Evolutionary conservation across 495 filamentous ascomycete species (phyloP), one percentile per base, ranked within the genome.

Genomic region (Xylaria acuta): DNA sequence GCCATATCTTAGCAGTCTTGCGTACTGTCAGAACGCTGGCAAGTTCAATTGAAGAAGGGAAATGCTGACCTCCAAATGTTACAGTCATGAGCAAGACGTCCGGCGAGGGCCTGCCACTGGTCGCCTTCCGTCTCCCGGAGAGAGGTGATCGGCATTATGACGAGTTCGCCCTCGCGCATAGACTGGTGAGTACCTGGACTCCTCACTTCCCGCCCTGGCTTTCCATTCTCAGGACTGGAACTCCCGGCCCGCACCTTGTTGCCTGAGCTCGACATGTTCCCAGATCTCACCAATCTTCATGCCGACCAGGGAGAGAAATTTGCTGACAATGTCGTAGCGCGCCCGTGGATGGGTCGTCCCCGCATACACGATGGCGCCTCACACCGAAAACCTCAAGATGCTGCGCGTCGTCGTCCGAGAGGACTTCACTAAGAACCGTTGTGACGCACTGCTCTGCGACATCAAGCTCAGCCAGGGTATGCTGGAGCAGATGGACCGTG

Each of bases 301-400:
- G 1, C 40, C 38, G 9, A 27, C 4, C 0, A 1, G 25, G 12
- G 14, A 64, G 49, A 20, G 2, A 47, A 64, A 49, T 6, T 66
- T 22, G 14, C 65, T 67, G 14, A 67, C 49, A 14, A 41, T 49
- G 27, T 14, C 22, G 22, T 11, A 69, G 47, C 91, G 94, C 43
- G 88, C 90, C 60, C 87, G 94, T 22, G 93, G 93, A 51, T 97
- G 94, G 94, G 89, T 97, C 38, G 92, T 97, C 0, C 94, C 94
- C 0, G 94, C 94, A 0, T 97, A 97, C 80, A 97, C 94, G 38
- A 97, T 97, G 94, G 94, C 94, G 16, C 94, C 94, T 18, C 84
- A 96, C 75, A 91, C 91, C 60, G 82, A 92, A 60, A 83, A 88
- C 72, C 82, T 97, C 72, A 93, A 95, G 87, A 86, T 97, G 85